Conservation (phyloP, 495 filamentous ascomycete species). For the Aspergillus conjunctus region DNA sequence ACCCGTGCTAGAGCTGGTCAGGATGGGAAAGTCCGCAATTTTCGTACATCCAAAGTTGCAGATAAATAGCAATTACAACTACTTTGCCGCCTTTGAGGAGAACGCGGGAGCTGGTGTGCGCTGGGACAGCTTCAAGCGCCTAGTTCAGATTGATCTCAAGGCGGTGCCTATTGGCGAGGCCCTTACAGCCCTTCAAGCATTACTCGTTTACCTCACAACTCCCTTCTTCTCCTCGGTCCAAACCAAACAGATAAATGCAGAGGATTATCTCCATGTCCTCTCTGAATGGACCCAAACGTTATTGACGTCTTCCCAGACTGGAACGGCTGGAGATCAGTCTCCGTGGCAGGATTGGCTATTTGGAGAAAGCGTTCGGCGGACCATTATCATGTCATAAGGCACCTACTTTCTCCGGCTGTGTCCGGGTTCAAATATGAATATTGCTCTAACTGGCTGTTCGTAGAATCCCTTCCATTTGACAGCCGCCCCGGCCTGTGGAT, state of each 20-base stretch:
- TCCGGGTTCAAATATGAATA: constrained; percentile 9
- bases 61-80: neutral
- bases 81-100: neutral
- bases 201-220: neutral
- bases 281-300: constrained; percentile 1
- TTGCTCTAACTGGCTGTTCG: constrained; percentile 10
- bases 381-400: constrained; percentile 11
- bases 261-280: neutral
- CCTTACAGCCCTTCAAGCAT: constrained; percentile 3
- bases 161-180: neutral
- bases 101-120: neutral
- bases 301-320: constrained; percentile 1
- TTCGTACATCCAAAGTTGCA: constrained; percentile 12
- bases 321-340: constrained; percentile 1
- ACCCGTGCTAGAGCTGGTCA: neutral
- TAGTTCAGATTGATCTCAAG: constrained; percentile 1
- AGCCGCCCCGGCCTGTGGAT: constrained; percentile 8
- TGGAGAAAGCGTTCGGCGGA: constrained; percentile 12
- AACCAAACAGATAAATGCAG: neutral
- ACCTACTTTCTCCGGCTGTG: neutral
- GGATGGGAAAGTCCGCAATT: neutral
- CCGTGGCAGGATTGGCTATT: constrained; percentile 11
- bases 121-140: neutral
- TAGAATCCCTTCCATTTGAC: constrained; percentile 14
- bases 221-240: neutral